These are phyloP conservation scores for Trichosporon coremiiforme DNA, from an alignment of 1,284 basidiomycete species.

Conservation along the genomic window DNA sequence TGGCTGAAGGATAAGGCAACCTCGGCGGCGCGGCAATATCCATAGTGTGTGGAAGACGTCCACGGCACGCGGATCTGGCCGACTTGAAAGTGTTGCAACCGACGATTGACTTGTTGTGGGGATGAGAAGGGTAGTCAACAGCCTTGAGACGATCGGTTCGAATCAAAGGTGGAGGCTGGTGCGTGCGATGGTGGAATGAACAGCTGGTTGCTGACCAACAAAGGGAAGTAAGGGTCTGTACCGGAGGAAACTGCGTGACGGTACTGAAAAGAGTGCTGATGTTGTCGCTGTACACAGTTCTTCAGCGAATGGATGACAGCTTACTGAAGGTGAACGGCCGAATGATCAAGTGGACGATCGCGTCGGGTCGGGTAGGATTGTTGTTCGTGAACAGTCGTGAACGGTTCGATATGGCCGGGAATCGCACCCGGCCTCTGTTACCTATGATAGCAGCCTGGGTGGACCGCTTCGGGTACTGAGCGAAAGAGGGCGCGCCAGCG, in stretches of 20 bases:
- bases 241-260: conserved; percentile 11
- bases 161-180: conserved; percentile 16
- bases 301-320: neutral
- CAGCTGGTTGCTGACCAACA: conserved; percentile 10
- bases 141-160: conserved; percentile 8
- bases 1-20: neutral
- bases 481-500: conserved; percentile 14
- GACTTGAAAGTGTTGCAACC: neutral
- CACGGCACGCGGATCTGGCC: conserved; percentile 6
- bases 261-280: neutral
- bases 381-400: neutral
- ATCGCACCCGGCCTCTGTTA: conserved; percentile 33
- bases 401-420: conserved; percentile 30
- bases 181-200: neutral
- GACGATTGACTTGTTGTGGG: neutral
- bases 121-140: neutral
- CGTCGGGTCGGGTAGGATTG: neutral
- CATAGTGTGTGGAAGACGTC: neutral
- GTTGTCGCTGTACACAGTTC: conserved; percentile 5
- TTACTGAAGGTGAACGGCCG: neutral
- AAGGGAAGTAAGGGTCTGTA: conserved; percentile 1
- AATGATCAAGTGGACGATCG: neutral
- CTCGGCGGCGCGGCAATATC: conserved; percentile 1
- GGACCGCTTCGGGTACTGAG: neutral
- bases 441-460: conserved; percentile 11